phyloP scores from a whole-genome alignment of 2,329 filamentous ascomycete species.

The Dichotomopilus funicola region DNA sequence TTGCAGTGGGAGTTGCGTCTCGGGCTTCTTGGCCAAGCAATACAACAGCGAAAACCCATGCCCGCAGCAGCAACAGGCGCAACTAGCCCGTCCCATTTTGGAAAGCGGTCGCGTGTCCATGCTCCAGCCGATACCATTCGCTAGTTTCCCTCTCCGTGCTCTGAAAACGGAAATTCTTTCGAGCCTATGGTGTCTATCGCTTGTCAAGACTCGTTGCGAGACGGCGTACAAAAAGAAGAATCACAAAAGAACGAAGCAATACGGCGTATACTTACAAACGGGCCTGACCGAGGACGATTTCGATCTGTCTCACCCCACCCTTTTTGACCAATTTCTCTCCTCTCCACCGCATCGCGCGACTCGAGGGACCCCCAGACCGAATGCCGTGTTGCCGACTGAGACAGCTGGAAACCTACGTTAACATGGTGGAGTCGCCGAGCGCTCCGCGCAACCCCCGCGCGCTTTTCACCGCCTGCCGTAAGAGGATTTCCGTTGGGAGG shows the following conservation, averaged over 20 bases:
- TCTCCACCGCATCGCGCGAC: neutral
- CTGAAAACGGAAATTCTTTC: neutral
- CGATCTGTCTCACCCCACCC: neutral
- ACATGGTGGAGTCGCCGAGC: neutral
- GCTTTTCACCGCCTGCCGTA: neutral
- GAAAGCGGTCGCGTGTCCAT: conserved; percentile 6
- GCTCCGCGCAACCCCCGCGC: neutral
- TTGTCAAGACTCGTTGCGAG: no score
- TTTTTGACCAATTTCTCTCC: neutral
- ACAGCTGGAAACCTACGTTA: neutral
- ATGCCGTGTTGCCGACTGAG: neutral
- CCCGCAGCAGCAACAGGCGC: neutral
- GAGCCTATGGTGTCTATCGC: neutral
- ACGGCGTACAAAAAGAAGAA: no score
- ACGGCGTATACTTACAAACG: neutral
- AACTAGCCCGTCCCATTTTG: neutral
- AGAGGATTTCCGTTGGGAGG: no score
- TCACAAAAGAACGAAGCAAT: no score
- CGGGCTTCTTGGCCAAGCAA: no score
- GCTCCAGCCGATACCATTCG: neutral
- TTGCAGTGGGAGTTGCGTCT: no score
- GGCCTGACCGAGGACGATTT: neutral
- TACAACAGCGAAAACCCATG: no score
- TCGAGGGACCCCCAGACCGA: neutral
- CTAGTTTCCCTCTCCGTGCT: neutral